Evolutionary conservation across 164 flowering plant genomes (phyloP).

Genomic region (Euptelea pleiosperma): DNA sequence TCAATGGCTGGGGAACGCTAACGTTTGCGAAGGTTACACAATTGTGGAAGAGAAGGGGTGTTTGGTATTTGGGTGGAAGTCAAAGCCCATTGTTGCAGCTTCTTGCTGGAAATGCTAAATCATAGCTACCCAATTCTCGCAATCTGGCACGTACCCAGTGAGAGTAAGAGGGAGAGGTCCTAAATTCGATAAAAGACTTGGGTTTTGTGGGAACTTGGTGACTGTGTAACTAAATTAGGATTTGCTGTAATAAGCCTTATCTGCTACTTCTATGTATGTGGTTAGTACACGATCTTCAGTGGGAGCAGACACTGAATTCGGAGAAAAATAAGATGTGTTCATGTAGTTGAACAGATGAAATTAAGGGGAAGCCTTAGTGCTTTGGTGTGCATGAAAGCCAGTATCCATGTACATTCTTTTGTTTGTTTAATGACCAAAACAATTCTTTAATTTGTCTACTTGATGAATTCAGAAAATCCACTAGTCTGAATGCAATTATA

Average conservation of each 20-base stretch:
- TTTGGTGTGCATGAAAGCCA: neutral
- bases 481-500: no score
- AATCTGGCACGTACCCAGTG: neutral
- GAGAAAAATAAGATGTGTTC: neutral
- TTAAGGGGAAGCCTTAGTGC: slow-evolving; percentile 9
- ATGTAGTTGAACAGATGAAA: slow-evolving; percentile 16
- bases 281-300: no score
- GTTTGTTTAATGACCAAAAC: no score
- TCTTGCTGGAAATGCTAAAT: slow-evolving; percentile 62
- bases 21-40: slow-evolving; percentile 48
- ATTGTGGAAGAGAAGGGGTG: slow-evolving; percentile 65
- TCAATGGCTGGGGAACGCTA: slow-evolving; percentile 41
- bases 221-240: slow-evolving; percentile 7
- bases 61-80: slow-evolving; percentile 63
- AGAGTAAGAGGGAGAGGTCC: no score
- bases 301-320: no score
- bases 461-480: no score
- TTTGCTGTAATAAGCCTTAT: neutral
- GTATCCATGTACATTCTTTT: slow-evolving; percentile 1
- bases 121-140: neutral
- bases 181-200: no score
- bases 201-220: no score
- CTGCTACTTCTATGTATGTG: no score
- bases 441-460: no score
- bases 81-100: slow-evolving; percentile 56